phyloP scores from a whole-genome alignment of 345 rosid genomes.

The Theobroma cacao region DNA sequence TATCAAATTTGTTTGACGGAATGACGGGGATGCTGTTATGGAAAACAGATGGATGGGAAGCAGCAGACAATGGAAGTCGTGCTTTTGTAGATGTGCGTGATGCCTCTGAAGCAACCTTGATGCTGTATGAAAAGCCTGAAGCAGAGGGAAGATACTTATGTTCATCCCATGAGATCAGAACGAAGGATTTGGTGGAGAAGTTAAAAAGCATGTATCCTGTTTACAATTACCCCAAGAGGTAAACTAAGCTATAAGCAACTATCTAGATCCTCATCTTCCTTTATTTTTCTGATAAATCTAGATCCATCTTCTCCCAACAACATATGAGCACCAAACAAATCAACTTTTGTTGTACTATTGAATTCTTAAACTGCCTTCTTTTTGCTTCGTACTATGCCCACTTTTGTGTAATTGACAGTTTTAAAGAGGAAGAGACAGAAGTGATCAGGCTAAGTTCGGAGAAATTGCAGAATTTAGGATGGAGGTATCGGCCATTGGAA shows the following conservation, averaged over 20 bases:
- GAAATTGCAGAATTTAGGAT: constrained; percentile 46
- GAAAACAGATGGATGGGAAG: constrained; percentile 34
- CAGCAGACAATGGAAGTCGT: constrained; percentile 24
- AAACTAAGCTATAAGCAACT: constrained; percentile 1
- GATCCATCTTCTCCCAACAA: no score
- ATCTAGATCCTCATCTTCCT: not conserved
- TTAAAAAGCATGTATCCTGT: constrained; percentile 38
- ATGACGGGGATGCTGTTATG: not conserved
- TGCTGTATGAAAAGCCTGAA: constrained; percentile 40
- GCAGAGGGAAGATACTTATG: constrained; percentile 50
- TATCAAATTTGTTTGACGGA: not conserved
- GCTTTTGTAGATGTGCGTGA: constrained; percentile 52
- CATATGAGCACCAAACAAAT: not conserved
- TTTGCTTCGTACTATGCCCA: not conserved
- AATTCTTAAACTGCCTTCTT: not conserved
- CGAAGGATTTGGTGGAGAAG: constrained; percentile 28
- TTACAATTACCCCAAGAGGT: constrained; percentile 42
- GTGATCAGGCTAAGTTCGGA: constrained; percentile 28
- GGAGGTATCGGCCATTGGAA: constrained; percentile 46
- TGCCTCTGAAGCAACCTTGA: constrained; percentile 40
- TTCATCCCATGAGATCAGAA: constrained; percentile 28
- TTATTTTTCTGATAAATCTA: no score
- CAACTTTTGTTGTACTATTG: not conserved
- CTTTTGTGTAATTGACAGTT: constrained; percentile 18
- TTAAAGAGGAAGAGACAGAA: constrained; percentile 8